These are phyloP conservation scores for Falciphora oryzae DNA, from an alignment of 2,329 filamentous ascomycete genomes.

Conservation along the genomic window DNA sequence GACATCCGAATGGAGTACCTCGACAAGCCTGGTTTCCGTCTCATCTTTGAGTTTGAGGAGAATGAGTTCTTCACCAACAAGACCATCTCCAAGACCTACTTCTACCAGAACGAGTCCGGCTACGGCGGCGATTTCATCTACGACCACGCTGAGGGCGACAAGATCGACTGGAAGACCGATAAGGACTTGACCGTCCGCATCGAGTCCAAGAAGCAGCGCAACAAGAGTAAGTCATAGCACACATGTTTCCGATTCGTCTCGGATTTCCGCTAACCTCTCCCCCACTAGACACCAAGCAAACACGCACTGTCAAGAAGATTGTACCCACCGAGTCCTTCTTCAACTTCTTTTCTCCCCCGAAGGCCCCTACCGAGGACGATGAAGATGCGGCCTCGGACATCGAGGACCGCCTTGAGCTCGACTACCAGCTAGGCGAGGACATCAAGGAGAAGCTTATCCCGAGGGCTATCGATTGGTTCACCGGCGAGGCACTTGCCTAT, in stretches of 20 bases:
- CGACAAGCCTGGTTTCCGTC: slow-evolving; percentile 93
- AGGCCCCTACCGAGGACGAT: slow-evolving; percentile 70
- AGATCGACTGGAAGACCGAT: slow-evolving; percentile 92
- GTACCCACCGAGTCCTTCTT: slow-evolving; percentile 98
- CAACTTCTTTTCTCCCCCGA: slow-evolving; percentile 98
- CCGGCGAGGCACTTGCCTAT: slow-evolving; percentile 92
- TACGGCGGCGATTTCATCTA: slow-evolving; percentile 99
- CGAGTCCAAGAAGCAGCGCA: slow-evolving; percentile 99
- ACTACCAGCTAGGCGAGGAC: slow-evolving; percentile 98
- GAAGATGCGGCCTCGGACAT: slow-evolving; percentile 80
- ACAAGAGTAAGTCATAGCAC: slow-evolving; percentile 76
- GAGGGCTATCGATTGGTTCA: slow-evolving; percentile 98
- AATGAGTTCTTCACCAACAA: slow-evolving; percentile 99
- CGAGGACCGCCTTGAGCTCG: slow-evolving; percentile 93
- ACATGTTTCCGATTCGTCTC: not conserved
- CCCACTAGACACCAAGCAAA: slow-evolving; percentile 88
- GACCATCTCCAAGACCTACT: slow-evolving; percentile 96
- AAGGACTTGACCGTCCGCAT: slow-evolving; percentile 92
- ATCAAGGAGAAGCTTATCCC: slow-evolving; percentile 99
- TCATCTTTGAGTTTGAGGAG: slow-evolving; percentile 94
- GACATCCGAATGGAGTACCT: slow-evolving; percentile 99
- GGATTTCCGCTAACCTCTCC: slow-evolving; percentile 17
- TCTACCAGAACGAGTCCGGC: slow-evolving; percentile 96
- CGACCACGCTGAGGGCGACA: slow-evolving; percentile 95
- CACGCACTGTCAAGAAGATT: slow-evolving; percentile 97